These are phyloP conservation scores for Delonix regia DNA, from an alignment of 306 rosid genomes.

Conservation along the genomic window DNA sequence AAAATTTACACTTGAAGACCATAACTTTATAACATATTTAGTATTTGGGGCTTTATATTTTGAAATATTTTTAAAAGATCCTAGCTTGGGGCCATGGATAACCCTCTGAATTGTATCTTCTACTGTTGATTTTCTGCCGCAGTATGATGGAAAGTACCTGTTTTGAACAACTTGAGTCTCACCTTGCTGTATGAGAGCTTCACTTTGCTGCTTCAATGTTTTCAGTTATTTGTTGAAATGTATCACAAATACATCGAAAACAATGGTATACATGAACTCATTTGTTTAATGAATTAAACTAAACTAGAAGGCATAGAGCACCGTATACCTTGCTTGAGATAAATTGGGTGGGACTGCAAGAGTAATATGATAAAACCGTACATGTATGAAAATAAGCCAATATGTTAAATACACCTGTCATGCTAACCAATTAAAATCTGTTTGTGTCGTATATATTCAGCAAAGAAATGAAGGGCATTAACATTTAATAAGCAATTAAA, in stretches of 20 bases:
- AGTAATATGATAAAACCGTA: background rate
- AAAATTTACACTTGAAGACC: no score
- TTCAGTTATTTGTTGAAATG: no score
- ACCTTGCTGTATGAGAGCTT: no score
- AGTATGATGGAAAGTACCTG: background rate
- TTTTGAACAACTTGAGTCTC: no score
- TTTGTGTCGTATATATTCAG: background rate
- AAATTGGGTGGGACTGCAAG: background rate
- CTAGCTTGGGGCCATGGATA: no score
- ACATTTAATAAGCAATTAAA: conserved; percentile 7
- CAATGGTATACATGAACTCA: background rate
- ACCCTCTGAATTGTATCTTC: no score
- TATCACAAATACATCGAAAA: background rate
- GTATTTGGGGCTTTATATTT: no score
- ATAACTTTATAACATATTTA: no score
- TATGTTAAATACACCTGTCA: background rate
- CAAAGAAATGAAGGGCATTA: background rate
- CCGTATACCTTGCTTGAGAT: background rate
- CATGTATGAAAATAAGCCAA: background rate
- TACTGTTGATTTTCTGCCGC: no score
- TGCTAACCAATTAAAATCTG: no score
- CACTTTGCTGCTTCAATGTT: no score
- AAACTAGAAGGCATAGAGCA: background rate
- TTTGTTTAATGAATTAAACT: background rate
- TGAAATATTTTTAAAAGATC: no score